phyloP scores from a whole-genome alignment of 2,329 filamentous ascomycete species.

The Westerdykella aurantiaca region DNA sequence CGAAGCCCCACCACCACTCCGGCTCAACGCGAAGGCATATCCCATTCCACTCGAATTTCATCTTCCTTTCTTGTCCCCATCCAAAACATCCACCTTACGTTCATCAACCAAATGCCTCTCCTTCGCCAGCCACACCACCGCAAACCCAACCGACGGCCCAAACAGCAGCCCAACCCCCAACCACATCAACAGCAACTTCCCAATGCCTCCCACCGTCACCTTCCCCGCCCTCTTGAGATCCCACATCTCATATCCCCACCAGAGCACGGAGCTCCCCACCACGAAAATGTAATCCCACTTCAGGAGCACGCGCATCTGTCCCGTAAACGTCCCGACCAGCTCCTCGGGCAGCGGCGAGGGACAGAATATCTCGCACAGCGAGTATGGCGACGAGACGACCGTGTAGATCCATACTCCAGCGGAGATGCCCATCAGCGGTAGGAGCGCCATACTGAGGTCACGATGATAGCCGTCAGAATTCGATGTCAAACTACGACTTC shows the following conservation, averaged over 20 bases:
- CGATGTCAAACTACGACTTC: neutral
- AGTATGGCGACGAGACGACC: slow-evolving; percentile 5
- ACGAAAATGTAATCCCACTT: slow-evolving; percentile 7
- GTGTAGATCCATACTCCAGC: slow-evolving; percentile 5
- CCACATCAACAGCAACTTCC: too few relatives aligned
- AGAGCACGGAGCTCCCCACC: slow-evolving; percentile 1
- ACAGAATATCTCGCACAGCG: slow-evolving; percentile 6
- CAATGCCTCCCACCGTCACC: too few relatives aligned
- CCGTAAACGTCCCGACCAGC: slow-evolving; percentile 2
- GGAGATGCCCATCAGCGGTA: slow-evolving; percentile 7
- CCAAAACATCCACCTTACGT: too few relatives aligned
- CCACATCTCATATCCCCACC: slow-evolving; percentile 2
- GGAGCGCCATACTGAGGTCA: slow-evolving; percentile 1
- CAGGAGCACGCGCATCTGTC: slow-evolving; percentile 8
- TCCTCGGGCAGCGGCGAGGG: slow-evolving; percentile 1
- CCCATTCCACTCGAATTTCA: too few relatives aligned
- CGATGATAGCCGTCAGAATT: slow-evolving; percentile 2
- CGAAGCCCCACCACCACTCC: too few relatives aligned
- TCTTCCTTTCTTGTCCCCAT: too few relatives aligned
- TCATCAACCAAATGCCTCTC: too few relatives aligned
- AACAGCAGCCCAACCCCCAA: too few relatives aligned
- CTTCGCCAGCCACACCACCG: too few relatives aligned
- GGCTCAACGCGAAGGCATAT: too few relatives aligned
- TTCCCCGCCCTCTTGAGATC: neutral
- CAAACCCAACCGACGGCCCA: too few relatives aligned